A percentile compares a stretch with the other conserved stretches of the same genome.
phyloP scores from a whole-genome alignment of 75 land plant species.

The Sequoiadendron giganteum region DNA sequence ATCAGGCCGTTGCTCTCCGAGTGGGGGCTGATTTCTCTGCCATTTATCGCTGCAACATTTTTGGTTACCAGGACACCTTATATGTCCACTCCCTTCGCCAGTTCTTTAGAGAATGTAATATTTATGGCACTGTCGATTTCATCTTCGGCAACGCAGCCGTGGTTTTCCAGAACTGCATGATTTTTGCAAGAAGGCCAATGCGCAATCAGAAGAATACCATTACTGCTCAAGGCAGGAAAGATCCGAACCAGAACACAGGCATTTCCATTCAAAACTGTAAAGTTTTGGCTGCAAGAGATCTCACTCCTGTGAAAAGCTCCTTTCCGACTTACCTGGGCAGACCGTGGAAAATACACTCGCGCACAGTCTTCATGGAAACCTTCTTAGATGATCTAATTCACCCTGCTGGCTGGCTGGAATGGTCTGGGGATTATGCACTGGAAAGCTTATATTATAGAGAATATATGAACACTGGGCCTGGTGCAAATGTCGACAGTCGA shows the following conservation, averaged over 20 bases:
- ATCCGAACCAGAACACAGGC: background rate
- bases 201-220: constrained; percentile 14
- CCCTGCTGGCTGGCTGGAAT: constrained; percentile 35
- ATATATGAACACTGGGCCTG: constrained; percentile 27
- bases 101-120: constrained; percentile 21
- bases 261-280: constrained; percentile 18
- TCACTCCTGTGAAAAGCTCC: background rate
- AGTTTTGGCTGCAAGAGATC: constrained; percentile 7
- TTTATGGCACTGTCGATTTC: constrained; percentile 23
- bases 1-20: constrained; percentile 22
- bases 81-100: constrained; percentile 24
- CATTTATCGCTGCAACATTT: constrained; percentile 13
- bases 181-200: constrained; percentile 5
- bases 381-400: constrained; percentile 7
- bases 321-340: constrained; percentile 21
- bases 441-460: constrained; percentile 23
- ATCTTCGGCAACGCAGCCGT: constrained; percentile 30
- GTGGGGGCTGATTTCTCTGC: constrained; percentile 17
- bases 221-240: constrained; percentile 22
- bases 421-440: constrained; percentile 13
- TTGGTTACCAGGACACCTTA: constrained; percentile 27
- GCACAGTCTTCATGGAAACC: constrained; percentile 14
- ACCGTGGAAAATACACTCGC: constrained; percentile 30
- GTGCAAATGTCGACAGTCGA: constrained; percentile 3
- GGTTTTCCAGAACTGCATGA: constrained; percentile 22